Base-by-base conservation (phyloP, 1,284 basidiomycete genomes). In the Papiliotrema laurentii region DNA sequence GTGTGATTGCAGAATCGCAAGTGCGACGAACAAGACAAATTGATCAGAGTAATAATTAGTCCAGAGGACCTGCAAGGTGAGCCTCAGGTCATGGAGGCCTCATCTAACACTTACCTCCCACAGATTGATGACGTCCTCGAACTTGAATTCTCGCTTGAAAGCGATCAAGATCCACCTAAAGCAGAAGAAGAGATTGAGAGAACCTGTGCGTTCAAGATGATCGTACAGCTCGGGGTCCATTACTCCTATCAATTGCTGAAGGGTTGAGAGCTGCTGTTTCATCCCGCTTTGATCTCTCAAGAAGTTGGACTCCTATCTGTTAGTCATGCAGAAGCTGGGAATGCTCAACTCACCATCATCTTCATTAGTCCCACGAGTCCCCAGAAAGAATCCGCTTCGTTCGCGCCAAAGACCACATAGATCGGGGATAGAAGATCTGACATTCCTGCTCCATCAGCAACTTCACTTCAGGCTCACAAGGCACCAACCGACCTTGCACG, bases 271-370 rank as follows among this genome's bases (percentile, higher is more conserved):
- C 66, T 97, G 91, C 50, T 85, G 84, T 77, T 91, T 93, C 94
- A 98, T 98, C 2, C 96, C 94, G 53, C 86, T 89, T 71, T 98
- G 94, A 66, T 97, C 93, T n/a, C 89, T 82, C 35, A 89, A 78
- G 72, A 97, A 98, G 70, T 97, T 97, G 64, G 85, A 81, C 75
- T 91, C 89, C 89, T 93, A 64, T 27, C 9, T 9, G 25, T 52
- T 39, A 53, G 49, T 38, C 26, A 18, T 19, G 18, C 22, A 38
- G 16, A 3, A 36, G 22, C n/a, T n/a, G 4, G 30, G 19, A 18
- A 43, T 39, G 25, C 25, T 13, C 4, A 19, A 75, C 81, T 50
- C 51, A 88, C 90, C 89, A 96, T 94, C 42, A 89, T 84, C 62
- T 89, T 80, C 96, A 99, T 98, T 49, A 96, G 81, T 54, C 86